Evolutionary conservation across 331 rosid genomes (phyloP).

Genomic region (Erythrophleum ivorense): DNA sequence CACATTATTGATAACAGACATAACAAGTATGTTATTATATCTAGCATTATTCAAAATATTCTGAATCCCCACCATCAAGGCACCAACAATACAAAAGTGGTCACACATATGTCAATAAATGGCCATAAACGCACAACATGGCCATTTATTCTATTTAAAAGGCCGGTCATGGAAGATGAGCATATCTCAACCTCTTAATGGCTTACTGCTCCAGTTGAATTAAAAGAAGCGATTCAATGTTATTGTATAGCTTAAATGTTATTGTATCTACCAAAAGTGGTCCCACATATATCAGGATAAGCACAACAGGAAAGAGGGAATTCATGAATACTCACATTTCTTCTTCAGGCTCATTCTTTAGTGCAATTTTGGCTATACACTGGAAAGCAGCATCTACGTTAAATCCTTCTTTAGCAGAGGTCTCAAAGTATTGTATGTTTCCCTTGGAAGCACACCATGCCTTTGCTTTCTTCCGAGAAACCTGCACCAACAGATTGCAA

Average conservation of each 20-base stretch:
- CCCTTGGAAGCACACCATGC: conserved; percentile 93
- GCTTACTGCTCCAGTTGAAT: no score
- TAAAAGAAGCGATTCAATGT: no score
- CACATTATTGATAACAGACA: no score
- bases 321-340: conserved; percentile 57
- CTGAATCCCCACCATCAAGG: no score
- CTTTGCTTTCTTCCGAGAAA: conserved; percentile 83
- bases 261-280: no score
- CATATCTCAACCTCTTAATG: no score
- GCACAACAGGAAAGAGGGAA: conserved; percentile 2
- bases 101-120: neutral
- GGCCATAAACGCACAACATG: no score
- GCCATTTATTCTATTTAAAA: no score
- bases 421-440: conserved; percentile 79
- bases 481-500: conserved; percentile 44
- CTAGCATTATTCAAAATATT: no score
- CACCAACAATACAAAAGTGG: neutral
- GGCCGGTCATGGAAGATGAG: no score
- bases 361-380: conserved; percentile 78
- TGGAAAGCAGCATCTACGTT: conserved; percentile 77
- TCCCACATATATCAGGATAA: neutral
- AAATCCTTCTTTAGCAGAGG: conserved; percentile 84
- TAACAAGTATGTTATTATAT: no score
- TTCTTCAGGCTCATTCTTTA: conserved; percentile 87
- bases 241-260: no score